Percentiles rank a stretch among this genome's conserved stretches.
phyloP scores from a whole-genome alignment of 164 flowering plant genomes.

The Stephania japonica region DNA sequence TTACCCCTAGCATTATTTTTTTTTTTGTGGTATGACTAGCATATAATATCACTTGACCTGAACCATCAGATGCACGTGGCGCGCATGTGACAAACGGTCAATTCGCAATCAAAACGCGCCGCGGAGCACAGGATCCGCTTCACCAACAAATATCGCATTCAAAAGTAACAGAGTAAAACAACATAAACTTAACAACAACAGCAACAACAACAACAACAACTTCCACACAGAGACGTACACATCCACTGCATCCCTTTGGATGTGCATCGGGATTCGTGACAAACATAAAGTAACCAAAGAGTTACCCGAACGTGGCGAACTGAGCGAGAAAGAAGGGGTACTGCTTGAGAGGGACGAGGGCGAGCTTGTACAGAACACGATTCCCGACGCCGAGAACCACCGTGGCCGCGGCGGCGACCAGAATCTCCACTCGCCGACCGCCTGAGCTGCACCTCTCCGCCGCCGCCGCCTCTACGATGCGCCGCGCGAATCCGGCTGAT shows the following conservation, averaged over 20 bases:
- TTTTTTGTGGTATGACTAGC: too few species aligned
- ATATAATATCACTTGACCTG: too few species aligned
- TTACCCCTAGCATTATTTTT: too few species aligned
- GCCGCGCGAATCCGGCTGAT: conserved; percentile 16
- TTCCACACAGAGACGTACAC: too few species aligned
- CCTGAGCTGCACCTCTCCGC: background rate
- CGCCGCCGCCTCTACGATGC: conserved; percentile 13
- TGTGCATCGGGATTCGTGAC: too few species aligned
- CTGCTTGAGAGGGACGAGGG: conserved; percentile 83
- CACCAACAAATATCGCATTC: background rate
- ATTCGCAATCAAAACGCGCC: background rate
- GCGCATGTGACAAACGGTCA: background rate
- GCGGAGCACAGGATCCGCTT: background rate
- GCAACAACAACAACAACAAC: too few species aligned
- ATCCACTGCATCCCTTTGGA: too few species aligned
- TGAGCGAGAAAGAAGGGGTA: conserved; percentile 99
- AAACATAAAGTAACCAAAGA: background rate
- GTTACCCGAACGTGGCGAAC: conserved; percentile 95
- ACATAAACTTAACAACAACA: too few species aligned
- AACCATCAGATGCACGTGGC: background rate
- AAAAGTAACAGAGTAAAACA: background rate
- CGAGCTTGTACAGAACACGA: conserved; percentile 84
- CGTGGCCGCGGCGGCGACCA: conserved; percentile 59
- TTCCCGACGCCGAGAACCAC: conserved; percentile 88
- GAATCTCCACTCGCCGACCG: conserved; percentile 39